Percentiles rank a stretch among this genome's conserved stretches.
phyloP scores from a whole-genome alignment of 2,329 filamentous ascomycete species.

The Aspergillus sp. region DNA sequence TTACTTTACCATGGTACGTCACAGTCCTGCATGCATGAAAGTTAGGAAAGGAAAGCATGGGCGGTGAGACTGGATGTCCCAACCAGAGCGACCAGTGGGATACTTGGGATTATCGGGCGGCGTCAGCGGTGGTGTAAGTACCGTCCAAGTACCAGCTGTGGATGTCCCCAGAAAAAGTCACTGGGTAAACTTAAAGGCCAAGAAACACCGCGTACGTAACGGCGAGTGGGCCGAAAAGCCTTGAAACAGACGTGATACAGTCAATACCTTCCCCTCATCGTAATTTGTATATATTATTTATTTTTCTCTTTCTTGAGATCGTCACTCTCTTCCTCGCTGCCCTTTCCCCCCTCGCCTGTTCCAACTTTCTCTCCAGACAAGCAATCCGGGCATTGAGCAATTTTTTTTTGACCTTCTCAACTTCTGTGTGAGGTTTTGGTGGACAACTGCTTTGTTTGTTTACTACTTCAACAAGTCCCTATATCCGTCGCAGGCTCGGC shows the following conservation, averaged over 20 bases:
- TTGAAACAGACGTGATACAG: slow-evolving; percentile 9
- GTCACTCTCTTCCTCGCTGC: slow-evolving; percentile 13
- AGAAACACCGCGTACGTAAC: slow-evolving; percentile 8
- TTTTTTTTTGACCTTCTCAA: not conserved
- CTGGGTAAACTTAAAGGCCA: not conserved
- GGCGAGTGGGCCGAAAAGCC: not conserved
- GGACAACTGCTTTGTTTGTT: not conserved
- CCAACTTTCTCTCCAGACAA: not conserved
- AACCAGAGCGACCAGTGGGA: not conserved
- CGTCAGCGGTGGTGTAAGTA: not conserved
- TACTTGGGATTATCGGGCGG: not conserved
- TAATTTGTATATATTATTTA: slow-evolving; percentile 5
- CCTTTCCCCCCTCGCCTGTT: not conserved
- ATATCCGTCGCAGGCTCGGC: not conserved
- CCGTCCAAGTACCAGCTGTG: not conserved
- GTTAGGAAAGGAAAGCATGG: not conserved
- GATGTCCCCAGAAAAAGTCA: slow-evolving; percentile 1
- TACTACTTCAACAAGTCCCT: not conserved
- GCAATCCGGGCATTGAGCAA: not conserved
- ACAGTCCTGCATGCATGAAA: not conserved
- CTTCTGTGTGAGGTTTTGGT: not conserved
- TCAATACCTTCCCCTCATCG: slow-evolving; percentile 2
- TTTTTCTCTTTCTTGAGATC: not conserved
- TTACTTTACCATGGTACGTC: not conserved
- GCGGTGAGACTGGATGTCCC: not conserved